Evolutionary conservation across 768 basidiomycete species (phyloP).

Genomic region (Naematelia encephala): DNA sequence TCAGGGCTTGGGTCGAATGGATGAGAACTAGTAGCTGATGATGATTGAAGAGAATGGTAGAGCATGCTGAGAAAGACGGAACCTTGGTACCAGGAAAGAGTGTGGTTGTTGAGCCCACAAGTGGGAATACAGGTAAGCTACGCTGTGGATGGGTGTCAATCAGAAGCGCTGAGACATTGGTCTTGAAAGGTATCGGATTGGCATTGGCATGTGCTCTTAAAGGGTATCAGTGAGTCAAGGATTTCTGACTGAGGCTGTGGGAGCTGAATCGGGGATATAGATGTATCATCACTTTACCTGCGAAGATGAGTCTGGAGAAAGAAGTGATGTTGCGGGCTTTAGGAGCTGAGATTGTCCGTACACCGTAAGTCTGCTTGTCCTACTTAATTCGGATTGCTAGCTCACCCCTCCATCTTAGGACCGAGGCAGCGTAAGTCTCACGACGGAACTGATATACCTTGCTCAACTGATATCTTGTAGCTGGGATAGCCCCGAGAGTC

Average conservation of each 20-base stretch:
- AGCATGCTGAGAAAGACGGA: slow-evolving; percentile 86
- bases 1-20: no score
- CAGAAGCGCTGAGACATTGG: not conserved
- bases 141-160: not conserved
- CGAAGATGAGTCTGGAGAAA: slow-evolving; percentile 97
- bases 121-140: slow-evolving; percentile 79
- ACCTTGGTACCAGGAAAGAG: slow-evolving; percentile 79
- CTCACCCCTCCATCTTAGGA: slow-evolving; percentile 16
- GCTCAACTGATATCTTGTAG: slow-evolving; percentile 7
- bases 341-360: slow-evolving; percentile 91
- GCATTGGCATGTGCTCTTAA: slow-evolving; percentile 92
- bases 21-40: not conserved
- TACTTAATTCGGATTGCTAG: not conserved
- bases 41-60: slow-evolving; percentile 68
- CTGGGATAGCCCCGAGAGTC: slow-evolving; percentile 83
- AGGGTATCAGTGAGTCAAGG: slow-evolving; percentile 54
- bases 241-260: slow-evolving; percentile 64
- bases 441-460: not conserved
- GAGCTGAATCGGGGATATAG: slow-evolving; percentile 14
- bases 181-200: slow-evolving; percentile 72
- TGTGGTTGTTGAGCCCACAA: slow-evolving; percentile 85
- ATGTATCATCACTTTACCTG: slow-evolving; percentile 62
- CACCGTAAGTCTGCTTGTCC: slow-evolving; percentile 67
- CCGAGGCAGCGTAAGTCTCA: slow-evolving; percentile 38
- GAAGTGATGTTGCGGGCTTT: slow-evolving; percentile 85